Base-by-base conservation (phyloP, 139 green algal species). In the Haematococcus sp. region DNA sequence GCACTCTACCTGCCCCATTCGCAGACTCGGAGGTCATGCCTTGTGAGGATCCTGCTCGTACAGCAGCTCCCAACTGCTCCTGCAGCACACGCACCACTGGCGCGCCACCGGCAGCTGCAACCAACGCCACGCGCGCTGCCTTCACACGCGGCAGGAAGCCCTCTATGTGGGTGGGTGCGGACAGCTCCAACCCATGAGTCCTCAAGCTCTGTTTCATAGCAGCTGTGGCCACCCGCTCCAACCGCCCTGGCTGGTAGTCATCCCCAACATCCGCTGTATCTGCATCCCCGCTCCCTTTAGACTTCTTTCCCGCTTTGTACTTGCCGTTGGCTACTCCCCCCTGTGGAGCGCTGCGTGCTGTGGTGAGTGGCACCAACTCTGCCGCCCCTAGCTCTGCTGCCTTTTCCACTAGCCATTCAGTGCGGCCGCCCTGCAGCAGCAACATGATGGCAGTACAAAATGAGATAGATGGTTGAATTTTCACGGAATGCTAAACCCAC, bases 361-460 rank as follows among this genome's bases (percentile, higher is more conserved):
- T 94, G n/a, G 94, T 58, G 3, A 97, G 67, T 17, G 94, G 93
- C n/a, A 87, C 71, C 30, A 97, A 23, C 4, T 70, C 44, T 19
- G 66, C 68, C 2, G 92, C 94, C 3, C 92, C 91, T 25, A 98
- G 82, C 82, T 98, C 94, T 22, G 88, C 86, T 1, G 66, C 72
- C 71, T 98, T 98, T 74, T 98, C 94, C 20, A 97, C 87, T 19
- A 97, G 84, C 90, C 88, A 97, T 74, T 97, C 93, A 13, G 83
- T 83, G 23, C 94, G 79, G 17, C 89, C 89, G 20, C 91, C 92
- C 40, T 49, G 40, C 11, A 11, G n/a, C n/a, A 19, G 40, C 7
- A 19, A 11, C 40, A 49, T 7, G 40, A 49, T 19, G 40, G 40
- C 40, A 49, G 40, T n/a, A n/a, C n/a, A n/a, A n/a, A n/a, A n/a